Base-by-base conservation (phyloP, 768 basidiomycete species). In the Psilocybe azurescens region DNA sequence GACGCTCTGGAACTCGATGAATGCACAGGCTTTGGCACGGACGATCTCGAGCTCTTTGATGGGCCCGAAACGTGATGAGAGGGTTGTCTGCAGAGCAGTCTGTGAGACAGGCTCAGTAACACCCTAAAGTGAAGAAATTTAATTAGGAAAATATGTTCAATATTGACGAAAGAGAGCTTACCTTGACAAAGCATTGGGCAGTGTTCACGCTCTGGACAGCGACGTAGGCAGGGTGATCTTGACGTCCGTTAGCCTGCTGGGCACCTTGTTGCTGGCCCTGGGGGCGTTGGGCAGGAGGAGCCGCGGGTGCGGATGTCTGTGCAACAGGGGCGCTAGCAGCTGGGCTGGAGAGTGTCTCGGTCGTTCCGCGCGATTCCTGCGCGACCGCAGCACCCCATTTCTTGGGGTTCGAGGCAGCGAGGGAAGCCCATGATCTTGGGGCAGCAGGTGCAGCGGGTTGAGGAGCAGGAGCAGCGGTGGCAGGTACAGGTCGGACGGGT, bases 101-200 rank as follows among this genome's bases (percentile, higher is more conserved):
- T 83, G 79, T 28, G 85, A 76, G 44, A 95, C 78, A 33, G 81
- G 76, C 59, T 95, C 93, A 14, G 84, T 80, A 2, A 96, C 93
- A 68, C 90, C 88, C 89, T 91, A 65, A 7, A 52, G 14, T 32
- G 18, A 28, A 36, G 33, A 6, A 60, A 54, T 62, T 2, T 53
- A 60, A 29, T 16, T 16, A n/a, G 47, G 20, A 14, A 4, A 18
- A 44, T 44, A 50, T 5, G 38, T 48, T 41, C 38, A 30, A 55
- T 20, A 1, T 24, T 39, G 2, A 14, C 11, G 16, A 8, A n/a
- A 29, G 54, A 3, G 49, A 33, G 74, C 75, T 54, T 71, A 91
- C 91, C 87, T 97, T 98, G 81, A 98, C 89, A 77, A 98, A 99
- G 75, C 94, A 95, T 62, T 91, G 89, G 1, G 92, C 73, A 10